A percentile compares a stretch with the other conserved stretches of the same genome.
Conservation (phyloP, 225 moss, liverwort and hornwort genomes). For the Rhytidiadelphus loreus region DNA sequence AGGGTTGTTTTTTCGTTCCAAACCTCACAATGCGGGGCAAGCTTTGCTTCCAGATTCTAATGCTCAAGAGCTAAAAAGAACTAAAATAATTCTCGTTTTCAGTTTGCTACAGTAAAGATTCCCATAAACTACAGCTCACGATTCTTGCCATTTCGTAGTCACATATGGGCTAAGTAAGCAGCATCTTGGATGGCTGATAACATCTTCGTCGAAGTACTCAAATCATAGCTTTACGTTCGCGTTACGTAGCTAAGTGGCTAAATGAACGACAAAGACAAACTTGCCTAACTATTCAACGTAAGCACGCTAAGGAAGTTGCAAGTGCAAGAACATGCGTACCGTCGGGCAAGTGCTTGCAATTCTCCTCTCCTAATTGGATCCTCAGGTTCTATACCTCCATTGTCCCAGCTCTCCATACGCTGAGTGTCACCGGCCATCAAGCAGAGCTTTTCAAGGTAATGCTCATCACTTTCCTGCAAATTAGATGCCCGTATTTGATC, state of each 20-base stretch:
- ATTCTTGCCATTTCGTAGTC: neutral
- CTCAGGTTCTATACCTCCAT: slow-evolving; percentile 65
- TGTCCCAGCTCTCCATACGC: slow-evolving; percentile 59
- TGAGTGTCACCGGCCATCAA: slow-evolving; percentile 43
- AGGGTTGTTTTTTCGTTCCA: neutral
- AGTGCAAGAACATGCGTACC: slow-evolving; percentile 28
- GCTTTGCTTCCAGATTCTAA: neutral
- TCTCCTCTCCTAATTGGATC: slow-evolving; percentile 60
- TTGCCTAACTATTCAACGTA: neutral
- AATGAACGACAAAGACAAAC: neutral
- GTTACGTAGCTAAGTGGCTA: neutral
- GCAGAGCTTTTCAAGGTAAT: slow-evolving; percentile 55
- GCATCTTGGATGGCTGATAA: neutral
- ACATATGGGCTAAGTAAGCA: neutral
- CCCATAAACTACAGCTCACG: neutral
- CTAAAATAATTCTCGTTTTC: neutral
- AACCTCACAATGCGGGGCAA: neutral
- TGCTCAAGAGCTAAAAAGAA: neutral
- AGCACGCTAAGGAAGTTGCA: neutral
- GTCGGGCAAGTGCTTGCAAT: slow-evolving; percentile 71
- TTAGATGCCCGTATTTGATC: slow-evolving; percentile 54
- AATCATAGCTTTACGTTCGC: neutral
- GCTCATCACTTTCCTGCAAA: slow-evolving; percentile 53
- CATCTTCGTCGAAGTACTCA: neutral
- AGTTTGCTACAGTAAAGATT: neutral